Evolutionary conservation across 2,329 filamentous ascomycete genomes (phyloP).

Genomic region (Alternaria conjuncta): DNA sequence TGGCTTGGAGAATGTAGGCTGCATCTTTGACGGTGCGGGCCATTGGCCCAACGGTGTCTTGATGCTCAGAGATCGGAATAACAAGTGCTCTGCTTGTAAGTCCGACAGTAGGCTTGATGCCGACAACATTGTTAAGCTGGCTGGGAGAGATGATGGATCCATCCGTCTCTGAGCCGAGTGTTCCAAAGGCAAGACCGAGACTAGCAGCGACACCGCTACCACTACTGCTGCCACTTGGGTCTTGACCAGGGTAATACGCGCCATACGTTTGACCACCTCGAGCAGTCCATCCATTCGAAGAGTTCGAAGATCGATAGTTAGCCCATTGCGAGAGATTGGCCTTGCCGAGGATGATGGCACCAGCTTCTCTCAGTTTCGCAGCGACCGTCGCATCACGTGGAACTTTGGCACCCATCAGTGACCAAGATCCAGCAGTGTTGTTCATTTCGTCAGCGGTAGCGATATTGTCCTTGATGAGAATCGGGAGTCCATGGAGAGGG

Average conservation of each 20-base stretch:
- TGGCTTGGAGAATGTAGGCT: constrained; percentile 63
- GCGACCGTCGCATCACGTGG: constrained; percentile 65
- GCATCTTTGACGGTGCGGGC: constrained; percentile 65
- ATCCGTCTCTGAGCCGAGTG: constrained; percentile 67
- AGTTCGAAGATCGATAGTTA: constrained; percentile 65
- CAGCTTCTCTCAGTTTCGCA: constrained; percentile 65
- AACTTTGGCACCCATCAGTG: constrained; percentile 65
- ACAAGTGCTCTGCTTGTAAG: constrained; percentile 68
- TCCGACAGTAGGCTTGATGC: constrained; percentile 68
- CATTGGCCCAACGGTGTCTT: constrained; percentile 65
- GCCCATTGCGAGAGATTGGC: constrained; percentile 70
- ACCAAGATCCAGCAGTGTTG: constrained; percentile 69
- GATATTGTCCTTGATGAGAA: constrained; percentile 72
- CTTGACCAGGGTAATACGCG: constrained; percentile 67
- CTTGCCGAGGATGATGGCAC: constrained; percentile 71
- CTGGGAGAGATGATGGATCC: constrained; percentile 68
- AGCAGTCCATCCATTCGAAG: constrained; percentile 68
- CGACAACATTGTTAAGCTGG: constrained; percentile 66
- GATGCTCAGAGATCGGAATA: constrained; percentile 67
- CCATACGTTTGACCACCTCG: constrained; percentile 67
- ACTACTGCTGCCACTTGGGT: constrained; percentile 55
- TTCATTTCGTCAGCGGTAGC: constrained; percentile 68
- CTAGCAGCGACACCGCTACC: constrained; percentile 67
- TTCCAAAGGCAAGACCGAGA: constrained; percentile 64
- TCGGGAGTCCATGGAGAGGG: constrained; percentile 68